Evolutionary conservation across 2,329 filamentous ascomycete species (phyloP), one percentile per base, ranked within the genome.

Genomic region (Ilyonectria robusta): DNA sequence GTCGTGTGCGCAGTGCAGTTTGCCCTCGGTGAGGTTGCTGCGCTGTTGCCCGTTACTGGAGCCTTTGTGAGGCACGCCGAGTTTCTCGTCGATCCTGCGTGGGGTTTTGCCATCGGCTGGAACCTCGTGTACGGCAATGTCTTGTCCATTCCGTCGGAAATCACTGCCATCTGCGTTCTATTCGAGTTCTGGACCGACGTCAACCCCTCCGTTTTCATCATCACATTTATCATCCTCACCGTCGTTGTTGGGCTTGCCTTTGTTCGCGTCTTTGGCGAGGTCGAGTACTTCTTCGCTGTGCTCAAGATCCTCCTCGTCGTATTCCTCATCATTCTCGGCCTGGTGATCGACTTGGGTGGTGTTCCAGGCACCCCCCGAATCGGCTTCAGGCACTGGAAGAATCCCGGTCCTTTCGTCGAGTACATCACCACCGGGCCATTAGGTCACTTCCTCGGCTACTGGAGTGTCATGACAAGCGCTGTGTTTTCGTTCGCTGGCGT

Each of bases 401-500:
- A 89, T 35, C 92, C 92, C 0, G 91, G 90, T 1, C 89, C 91
- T 0, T 91, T 92, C 72, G 89, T 91, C 37, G 87, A 91, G 72
- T 88, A 91, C 74, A 86, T 92, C n/a, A 84, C 84, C 3, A 82
- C 81, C 0, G 86, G 88, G 0, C 81, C 87, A 33, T 88, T 84
- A 81, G 91, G 91, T 15, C 83, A 84, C 15, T 93, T 94, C 74
- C 83, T 93, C 5, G 92, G 92, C 8, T 89, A 93, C 72, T 86
- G 87, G 61, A 87, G 89, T 42, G 86, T 90, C 54, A 88, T 88
- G 56, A 87, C 86, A 11, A 88, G 88, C 21, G 89, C 91, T 62
- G 89, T 92, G 54, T 92, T 89, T 74, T 91, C 89, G 73, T 93
- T 91, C 75, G 89, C 90, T 2, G 92, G 92, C 15, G 90, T 90